These are phyloP conservation scores for Pyrus hybrid DNA, from an alignment of 331 rosid species.

Conservation along the genomic window DNA sequence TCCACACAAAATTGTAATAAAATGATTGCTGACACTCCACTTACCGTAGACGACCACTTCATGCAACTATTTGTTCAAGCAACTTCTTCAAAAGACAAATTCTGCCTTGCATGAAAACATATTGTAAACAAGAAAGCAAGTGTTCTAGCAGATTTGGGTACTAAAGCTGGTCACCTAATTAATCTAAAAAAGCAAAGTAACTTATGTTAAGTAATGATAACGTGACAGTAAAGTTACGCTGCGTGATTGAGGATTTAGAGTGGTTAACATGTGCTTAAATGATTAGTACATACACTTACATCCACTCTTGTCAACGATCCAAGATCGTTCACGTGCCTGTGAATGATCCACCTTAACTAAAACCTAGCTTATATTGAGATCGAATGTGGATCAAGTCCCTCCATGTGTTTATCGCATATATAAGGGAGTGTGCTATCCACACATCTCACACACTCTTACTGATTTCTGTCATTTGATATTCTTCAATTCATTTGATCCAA, in stretches of 20 bases:
- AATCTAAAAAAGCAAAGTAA: neutral
- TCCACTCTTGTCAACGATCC: neutral
- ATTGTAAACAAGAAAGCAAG: neutral
- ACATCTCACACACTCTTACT: no score
- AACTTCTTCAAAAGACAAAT: neutral
- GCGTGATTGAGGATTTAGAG: neutral
- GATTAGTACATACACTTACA: neutral
- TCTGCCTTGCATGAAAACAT: neutral
- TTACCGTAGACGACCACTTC: neutral
- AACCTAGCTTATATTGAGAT: neutral
- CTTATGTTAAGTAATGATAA: neutral
- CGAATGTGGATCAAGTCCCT: neutral
- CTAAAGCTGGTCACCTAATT: neutral
- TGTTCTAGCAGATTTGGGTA: no score
- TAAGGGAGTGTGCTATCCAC: no score
- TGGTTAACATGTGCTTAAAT: neutral
- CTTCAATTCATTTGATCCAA: no score
- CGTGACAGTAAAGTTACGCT: neutral
- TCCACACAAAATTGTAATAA: neutral
- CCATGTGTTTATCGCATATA: no score
- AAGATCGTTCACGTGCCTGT: neutral
- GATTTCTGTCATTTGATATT: no score
- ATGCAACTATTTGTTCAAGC: neutral
- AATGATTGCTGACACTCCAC: neutral
- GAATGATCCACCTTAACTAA: neutral